These are phyloP conservation scores for Heterobasidion irregulare DNA, from an alignment of 1,284 basidiomycete genomes.

Conservation along the genomic window DNA sequence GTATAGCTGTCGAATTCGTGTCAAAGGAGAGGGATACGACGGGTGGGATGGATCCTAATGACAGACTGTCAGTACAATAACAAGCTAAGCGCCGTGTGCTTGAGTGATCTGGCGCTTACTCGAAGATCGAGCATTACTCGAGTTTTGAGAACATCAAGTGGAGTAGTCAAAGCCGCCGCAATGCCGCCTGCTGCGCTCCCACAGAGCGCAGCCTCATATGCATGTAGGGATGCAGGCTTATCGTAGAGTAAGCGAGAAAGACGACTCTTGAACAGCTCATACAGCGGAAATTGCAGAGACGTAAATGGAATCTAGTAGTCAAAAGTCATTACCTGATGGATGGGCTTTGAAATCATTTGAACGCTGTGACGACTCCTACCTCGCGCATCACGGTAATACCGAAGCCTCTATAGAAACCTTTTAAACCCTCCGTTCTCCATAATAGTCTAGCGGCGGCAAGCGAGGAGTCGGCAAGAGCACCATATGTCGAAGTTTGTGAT, in stretches of 20 bases:
- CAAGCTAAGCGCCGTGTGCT: slow-evolving; percentile 3
- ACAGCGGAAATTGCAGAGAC: slow-evolving; percentile 94
- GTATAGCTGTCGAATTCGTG: slow-evolving; percentile 61
- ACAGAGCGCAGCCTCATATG: slow-evolving; percentile 85
- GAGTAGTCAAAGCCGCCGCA: slow-evolving; percentile 89
- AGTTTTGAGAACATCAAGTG: slow-evolving; percentile 95
- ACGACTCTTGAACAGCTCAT: slow-evolving; percentile 78
- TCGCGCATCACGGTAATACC: slow-evolving; percentile 74
- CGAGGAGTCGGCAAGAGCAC: slow-evolving; percentile 37
- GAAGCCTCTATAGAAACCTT: slow-evolving; percentile 77
- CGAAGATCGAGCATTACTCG: slow-evolving; percentile 91
- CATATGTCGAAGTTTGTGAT: slow-evolving; percentile 69
- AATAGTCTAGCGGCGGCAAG: slow-evolving; percentile 39
- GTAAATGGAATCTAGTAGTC: slow-evolving; percentile 88
- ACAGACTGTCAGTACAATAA: background rate
- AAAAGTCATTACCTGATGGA: slow-evolving; percentile 4
- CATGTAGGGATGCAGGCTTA: slow-evolving; percentile 45
- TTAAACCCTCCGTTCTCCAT: slow-evolving; percentile 48
- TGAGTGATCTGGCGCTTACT: slow-evolving; percentile 32
- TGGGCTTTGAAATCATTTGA: background rate
- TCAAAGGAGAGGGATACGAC: slow-evolving; percentile 44
- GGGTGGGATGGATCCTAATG: slow-evolving; percentile 40
- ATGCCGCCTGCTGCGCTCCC: slow-evolving; percentile 89
- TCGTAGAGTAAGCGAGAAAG: slow-evolving; percentile 42
- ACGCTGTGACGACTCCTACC: slow-evolving; percentile 28